Evolutionary conservation across 2,329 filamentous ascomycete species (phyloP).

Genomic region (Fusarium continuum): DNA sequence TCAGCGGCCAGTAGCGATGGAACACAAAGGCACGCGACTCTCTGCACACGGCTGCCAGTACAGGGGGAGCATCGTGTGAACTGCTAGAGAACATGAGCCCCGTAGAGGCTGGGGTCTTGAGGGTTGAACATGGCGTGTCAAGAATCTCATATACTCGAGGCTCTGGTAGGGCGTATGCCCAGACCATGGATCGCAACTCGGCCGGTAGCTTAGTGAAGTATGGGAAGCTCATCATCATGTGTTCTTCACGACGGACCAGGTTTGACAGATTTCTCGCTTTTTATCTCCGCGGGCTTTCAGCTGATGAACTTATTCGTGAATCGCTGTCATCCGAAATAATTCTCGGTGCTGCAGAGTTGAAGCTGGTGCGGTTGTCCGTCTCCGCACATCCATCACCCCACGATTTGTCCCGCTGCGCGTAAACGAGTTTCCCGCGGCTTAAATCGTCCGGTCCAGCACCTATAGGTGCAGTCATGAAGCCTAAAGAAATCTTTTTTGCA

Average conservation of each 20-base stretch:
- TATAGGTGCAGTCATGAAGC: constrained; percentile 13
- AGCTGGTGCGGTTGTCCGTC: background rate
- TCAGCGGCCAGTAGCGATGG: constrained; percentile 19
- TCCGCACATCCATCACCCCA: constrained; percentile 30
- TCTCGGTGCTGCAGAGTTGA: background rate
- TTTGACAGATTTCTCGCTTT: background rate
- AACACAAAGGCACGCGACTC: constrained; percentile 25
- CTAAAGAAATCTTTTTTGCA: constrained; percentile 28
- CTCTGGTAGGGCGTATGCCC: constrained; percentile 30
- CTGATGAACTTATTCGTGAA: constrained; percentile 1
- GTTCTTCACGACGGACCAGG: background rate
- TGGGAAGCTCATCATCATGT: constrained; percentile 18
- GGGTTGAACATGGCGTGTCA: constrained; percentile 30
- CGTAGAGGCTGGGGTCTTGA: constrained; percentile 27
- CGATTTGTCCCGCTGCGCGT: constrained; percentile 14
- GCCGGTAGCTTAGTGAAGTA: constrained; percentile 25
- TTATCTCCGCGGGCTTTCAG: background rate
- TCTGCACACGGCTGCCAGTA: constrained; percentile 20
- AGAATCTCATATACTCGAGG: constrained; percentile 35
- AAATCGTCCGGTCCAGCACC: constrained; percentile 22
- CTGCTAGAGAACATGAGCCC: constrained; percentile 33
- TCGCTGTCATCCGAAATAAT: background rate
- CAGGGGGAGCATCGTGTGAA: constrained; percentile 24
- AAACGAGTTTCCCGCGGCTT: constrained; percentile 10
- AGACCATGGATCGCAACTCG: constrained; percentile 35